phyloP scores from a whole-genome alignment of 208 protist genomes.

The Trypanosoma brucei region DNA sequence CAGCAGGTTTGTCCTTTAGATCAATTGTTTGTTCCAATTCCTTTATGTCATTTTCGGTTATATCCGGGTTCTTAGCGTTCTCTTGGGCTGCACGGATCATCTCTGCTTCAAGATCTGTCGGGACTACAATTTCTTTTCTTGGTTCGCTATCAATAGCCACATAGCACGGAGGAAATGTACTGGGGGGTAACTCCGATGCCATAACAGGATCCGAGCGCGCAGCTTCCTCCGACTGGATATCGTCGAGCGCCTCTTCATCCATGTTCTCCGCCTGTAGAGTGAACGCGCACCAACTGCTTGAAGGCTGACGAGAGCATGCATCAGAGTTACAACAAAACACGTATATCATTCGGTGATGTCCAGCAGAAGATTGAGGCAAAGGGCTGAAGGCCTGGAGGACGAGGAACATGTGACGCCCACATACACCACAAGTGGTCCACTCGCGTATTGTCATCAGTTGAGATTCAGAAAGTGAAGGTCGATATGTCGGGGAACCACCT shows the following conservation, averaged over 20 bases:
- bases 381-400: slow-evolving; percentile 77
- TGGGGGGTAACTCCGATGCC: slow-evolving; percentile 31
- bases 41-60: slow-evolving; percentile 49
- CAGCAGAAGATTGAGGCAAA: slow-evolving; percentile 23
- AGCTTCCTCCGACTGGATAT: slow-evolving; percentile 40
- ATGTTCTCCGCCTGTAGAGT: slow-evolving; percentile 50
- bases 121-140: slow-evolving; percentile 43
- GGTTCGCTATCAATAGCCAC: slow-evolving; percentile 69
- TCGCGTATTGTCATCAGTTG: slow-evolving; percentile 28
- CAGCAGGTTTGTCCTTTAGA: slow-evolving; percentile 60
- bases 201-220: slow-evolving; percentile 28
- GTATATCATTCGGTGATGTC: slow-evolving; percentile 81
- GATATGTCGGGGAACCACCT: slow-evolving; percentile 56
- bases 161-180: slow-evolving; percentile 60
- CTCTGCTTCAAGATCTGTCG: slow-evolving; percentile 58
- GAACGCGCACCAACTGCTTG: slow-evolving; percentile 65
- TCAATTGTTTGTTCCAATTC: slow-evolving; percentile 64
- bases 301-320: slow-evolving; percentile 58
- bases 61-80: slow-evolving; percentile 27
- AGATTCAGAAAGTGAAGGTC: slow-evolving; percentile 34
- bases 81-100: slow-evolving; percentile 56
- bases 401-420: slow-evolving; percentile 61
- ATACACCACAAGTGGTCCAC: slow-evolving; percentile 74
- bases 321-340: slow-evolving; percentile 74
- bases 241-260: slow-evolving; percentile 34